These are phyloP conservation scores for Penicillium sp. DNA, from an alignment of 2,329 filamentous ascomycete genomes.

Conservation along the genomic window DNA sequence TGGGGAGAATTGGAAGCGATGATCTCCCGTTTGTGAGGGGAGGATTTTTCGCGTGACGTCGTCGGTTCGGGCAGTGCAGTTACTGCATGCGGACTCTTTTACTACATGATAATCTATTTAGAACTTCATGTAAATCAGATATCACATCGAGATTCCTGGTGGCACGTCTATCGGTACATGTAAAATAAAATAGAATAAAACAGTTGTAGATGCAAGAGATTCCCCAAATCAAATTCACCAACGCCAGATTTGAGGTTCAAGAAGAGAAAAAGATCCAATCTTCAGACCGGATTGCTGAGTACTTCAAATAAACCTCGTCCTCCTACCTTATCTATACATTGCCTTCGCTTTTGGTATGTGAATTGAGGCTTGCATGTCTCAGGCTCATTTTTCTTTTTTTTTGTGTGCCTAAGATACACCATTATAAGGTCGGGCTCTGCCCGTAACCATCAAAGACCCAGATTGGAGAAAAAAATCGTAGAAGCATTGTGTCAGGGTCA, in stretches of 20 bases:
- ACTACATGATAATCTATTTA: not conserved
- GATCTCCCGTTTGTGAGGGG: conserved; percentile 25
- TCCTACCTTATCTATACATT: conserved; percentile 24
- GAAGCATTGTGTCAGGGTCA: not conserved
- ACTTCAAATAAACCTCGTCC: conserved; percentile 1
- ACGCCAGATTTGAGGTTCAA: not conserved
- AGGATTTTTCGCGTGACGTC: conserved; percentile 35
- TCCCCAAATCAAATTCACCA: conserved; percentile 14
- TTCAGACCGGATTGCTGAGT: conserved; percentile 10
- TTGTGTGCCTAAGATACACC: conserved; percentile 4
- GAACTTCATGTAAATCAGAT: conserved; percentile 2
- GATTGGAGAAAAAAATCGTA: conserved; percentile 4
- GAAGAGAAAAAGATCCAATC: conserved; percentile 9
- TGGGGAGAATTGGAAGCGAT: conserved; percentile 17
- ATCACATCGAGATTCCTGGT: conserved; percentile 26
- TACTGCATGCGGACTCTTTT: conserved; percentile 4
- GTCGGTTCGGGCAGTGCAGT: conserved; percentile 22
- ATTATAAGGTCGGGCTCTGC: conserved; percentile 11
- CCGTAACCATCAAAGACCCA: conserved; percentile 4
- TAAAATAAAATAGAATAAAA: conserved; percentile 16
- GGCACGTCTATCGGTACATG: conserved; percentile 31
- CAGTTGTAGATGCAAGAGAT: conserved; percentile 23
- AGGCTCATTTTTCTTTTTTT: not conserved
- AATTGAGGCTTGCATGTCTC: conserved; percentile 7
- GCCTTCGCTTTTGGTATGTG: conserved; percentile 19